Evolutionary conservation across 495 filamentous ascomycete genomes (phyloP), one percentile per base, ranked within the genome.

Genomic region (Filosporella fistucella): DNA sequence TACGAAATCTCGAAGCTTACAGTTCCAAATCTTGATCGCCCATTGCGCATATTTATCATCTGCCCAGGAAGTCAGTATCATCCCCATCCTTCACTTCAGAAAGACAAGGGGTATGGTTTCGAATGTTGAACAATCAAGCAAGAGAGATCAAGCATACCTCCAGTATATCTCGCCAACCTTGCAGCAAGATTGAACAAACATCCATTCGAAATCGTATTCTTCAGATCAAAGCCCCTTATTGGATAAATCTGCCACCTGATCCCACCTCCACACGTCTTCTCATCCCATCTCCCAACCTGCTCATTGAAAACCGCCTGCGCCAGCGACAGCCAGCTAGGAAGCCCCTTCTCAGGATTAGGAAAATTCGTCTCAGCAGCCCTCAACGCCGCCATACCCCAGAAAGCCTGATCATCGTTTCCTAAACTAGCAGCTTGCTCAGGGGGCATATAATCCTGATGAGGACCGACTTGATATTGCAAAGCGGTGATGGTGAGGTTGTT

Each of bases 251-350:
- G 88, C 88, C 88, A 91, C 47, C 78, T 69, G 52, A 96, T 55
- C 0, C 89, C 89, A 30, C 88, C 87, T 54, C 85, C 86, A 55
- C 89, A 71, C 85, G 21, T 65, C 65, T 4, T 66, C 61, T 0
- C 61, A 61, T 59, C 91, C 83, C 80, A 87, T 87, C 12, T 75
- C 0, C 64, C 61, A 1, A 70, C 75, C 47, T 82, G 83, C 43
- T 77, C 76, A 60, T 89, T 86, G 68, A 87, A 89, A 0, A 87
- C 84, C 3, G 81, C 85, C 57, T 91, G 84, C 13, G 84, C 87
- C 38, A 93, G 74, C 2, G 82, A 80, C 5, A 91, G 68, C 86
- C 88, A 93, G 45, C 78, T 72, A 2, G 85, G 83, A 47, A 80
- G 52, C 29, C 58, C 62, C 6, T 43, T 20, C 10, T 72, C 71